Percentiles rank a stretch among this genome's conserved stretches.
Evolutionary conservation across 2,329 filamentous ascomycete species (phyloP).

Genomic region (Fusarium floridanum): DNA sequence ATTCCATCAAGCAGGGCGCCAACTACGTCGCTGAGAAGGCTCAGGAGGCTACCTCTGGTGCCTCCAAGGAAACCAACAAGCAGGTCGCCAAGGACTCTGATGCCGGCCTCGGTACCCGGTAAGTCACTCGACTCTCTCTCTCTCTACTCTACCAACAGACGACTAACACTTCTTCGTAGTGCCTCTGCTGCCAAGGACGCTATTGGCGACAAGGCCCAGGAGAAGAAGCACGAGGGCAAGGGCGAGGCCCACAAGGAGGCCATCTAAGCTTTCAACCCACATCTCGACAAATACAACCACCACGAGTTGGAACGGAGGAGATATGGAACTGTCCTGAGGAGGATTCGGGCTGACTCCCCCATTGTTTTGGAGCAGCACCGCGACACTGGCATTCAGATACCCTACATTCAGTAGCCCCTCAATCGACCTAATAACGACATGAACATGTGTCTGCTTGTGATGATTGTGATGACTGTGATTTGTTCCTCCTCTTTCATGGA

Average conservation of each 20-base stretch:
- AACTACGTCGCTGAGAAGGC: constrained; percentile 75
- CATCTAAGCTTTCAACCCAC: constrained; percentile 47
- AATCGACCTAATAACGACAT: constrained; percentile 30
- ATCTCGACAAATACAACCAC: constrained; percentile 7
- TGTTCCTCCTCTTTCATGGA: background rate
- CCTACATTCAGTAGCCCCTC: constrained; percentile 39
- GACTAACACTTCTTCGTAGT: constrained; percentile 48
- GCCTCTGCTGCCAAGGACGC: constrained; percentile 64
- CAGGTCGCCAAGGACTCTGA: constrained; percentile 73
- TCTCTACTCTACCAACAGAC: too few relatives aligned
- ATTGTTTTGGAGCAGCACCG: background rate
- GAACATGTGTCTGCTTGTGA: background rate
- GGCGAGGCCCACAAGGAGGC: constrained; percentile 57
- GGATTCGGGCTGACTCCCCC: constrained; percentile 11
- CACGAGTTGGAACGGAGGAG: constrained; percentile 1
- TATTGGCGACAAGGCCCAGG: constrained; percentile 60
- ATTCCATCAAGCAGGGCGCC: constrained; percentile 70
- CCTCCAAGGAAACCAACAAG: constrained; percentile 79
- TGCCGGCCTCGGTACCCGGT: constrained; percentile 66
- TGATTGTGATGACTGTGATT: background rate
- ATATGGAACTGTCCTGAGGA: constrained; percentile 9
- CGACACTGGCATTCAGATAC: constrained; percentile 39
- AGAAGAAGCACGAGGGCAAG: constrained; percentile 57
- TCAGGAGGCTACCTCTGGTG: constrained; percentile 67
- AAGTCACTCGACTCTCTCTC: constrained; percentile 32